Base-by-base conservation (phyloP, 805 yeast species). In the Candida silvicultrix region DNA sequence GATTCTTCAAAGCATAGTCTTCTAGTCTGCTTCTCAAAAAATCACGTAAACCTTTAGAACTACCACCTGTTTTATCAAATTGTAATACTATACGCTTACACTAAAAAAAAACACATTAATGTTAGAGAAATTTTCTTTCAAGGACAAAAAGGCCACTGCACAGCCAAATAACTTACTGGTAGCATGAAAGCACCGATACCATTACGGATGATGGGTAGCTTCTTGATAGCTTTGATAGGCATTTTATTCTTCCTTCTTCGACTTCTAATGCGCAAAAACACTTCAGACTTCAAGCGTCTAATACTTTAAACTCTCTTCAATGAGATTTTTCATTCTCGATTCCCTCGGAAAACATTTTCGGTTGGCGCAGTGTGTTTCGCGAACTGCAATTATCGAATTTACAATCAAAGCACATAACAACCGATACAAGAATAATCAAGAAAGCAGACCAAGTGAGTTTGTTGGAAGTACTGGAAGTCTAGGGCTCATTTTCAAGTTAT, bases 11-110 rank as follows among this genome's bases (percentile, higher is more conserved):
- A 4, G 97, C 94, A 47, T 87, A 66, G 9, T 68, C 51, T 44
- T 75, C 68, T 29, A 78, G 72, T 56, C 77, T 73, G 44, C 63
- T 73, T 38, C 74, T 69, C 38, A 94, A 67, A 49, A 85, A 80
- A 45, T 84, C 81, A 60, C 89, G 65, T 69, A 89, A 77, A 4
- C 97, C 97, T 44, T 74, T 73, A 1, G 98, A 90, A 2, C 95
- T 85, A 20, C 97, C 98, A 38, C 97, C 98, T 83, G 95, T 85
- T 73, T 94, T 89, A 70, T 97, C 89, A 68, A 83, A 94, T 49
- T 86, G 84, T 40, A 94, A 64, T 1, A 83, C 75, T 44, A 94
- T 75, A 59, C 77, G 80, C 56, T 77, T 80, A 69, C 98, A 89
- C 49, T 72, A n/a, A n/a, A n/a, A n/a, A n/a, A n/a, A n/a, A n/a